phyloP scores from a whole-genome alignment of 2,329 filamentous ascomycete species.

The Byssochlamys sp. region DNA sequence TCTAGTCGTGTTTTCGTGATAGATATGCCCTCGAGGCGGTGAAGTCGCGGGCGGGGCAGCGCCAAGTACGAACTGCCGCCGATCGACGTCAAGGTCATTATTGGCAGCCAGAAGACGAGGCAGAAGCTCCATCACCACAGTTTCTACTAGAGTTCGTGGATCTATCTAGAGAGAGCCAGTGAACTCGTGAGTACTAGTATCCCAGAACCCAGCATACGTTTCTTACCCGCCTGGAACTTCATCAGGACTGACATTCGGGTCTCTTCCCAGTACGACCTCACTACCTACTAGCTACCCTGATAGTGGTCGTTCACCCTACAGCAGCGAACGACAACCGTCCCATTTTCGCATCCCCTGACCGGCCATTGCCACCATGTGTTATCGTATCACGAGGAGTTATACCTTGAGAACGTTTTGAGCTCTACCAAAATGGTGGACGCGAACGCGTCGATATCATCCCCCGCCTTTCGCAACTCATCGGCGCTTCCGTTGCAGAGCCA shows the following conservation, averaged over 20 bases:
- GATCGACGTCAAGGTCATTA: background rate
- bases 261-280: background rate
- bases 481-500: conserved; percentile 24
- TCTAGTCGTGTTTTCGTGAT: background rate
- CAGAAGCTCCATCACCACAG: background rate
- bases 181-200: background rate
- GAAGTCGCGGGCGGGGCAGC: background rate
- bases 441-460: conserved; percentile 13
- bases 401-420: background rate
- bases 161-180: background rate
- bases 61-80: background rate
- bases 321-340: background rate
- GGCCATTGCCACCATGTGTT: background rate
- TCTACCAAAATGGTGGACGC: conserved; percentile 7
- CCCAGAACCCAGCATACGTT: background rate
- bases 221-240: background rate
- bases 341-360: background rate
- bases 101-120: background rate
- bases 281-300: background rate
- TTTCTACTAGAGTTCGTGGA: background rate
- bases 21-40: background rate
- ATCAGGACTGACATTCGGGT: background rate
- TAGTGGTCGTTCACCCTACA: background rate
- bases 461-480: conserved; percentile 12
- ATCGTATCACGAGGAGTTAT: background rate